phyloP scores from a whole-genome alignment of 345 rosid genomes.

The Barbarea vulgaris region DNA sequence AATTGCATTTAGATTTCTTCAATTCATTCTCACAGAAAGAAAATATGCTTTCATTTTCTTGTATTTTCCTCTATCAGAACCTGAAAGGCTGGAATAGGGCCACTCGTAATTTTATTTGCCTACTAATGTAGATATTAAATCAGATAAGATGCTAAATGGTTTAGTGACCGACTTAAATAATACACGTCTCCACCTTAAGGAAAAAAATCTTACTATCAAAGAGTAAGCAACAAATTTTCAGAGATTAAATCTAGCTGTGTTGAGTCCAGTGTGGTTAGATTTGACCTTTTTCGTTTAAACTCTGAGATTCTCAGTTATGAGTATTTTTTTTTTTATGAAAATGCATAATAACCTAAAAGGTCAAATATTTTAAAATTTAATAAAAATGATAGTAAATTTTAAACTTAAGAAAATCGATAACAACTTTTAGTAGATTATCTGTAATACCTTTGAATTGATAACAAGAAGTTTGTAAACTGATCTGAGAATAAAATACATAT shows the following conservation, averaged over 20 bases:
- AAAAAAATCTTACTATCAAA: neutral
- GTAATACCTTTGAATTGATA: neutral
- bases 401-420: neutral
- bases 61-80: neutral
- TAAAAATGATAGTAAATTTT: neutral
- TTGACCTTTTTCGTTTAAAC: neutral
- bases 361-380: neutral
- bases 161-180: neutral
- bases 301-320: neutral
- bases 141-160: neutral
- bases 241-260: neutral
- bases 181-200: neutral
- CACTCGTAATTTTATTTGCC: neutral
- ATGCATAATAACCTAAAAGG: neutral
- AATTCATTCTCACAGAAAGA: neutral
- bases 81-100: slow-evolving; percentile 18
- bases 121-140: neutral
- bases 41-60: neutral
- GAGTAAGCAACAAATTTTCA: neutral
- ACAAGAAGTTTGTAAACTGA: neutral
- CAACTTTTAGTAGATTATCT: neutral
- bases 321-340: neutral
- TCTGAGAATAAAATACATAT: neutral
- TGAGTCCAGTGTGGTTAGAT: neutral
- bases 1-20: neutral